Percentiles rank a stretch among this genome's conserved stretches.
phyloP scores from a whole-genome alignment of 495 filamentous ascomycete species.

The Emericellopsis terricola region DNA sequence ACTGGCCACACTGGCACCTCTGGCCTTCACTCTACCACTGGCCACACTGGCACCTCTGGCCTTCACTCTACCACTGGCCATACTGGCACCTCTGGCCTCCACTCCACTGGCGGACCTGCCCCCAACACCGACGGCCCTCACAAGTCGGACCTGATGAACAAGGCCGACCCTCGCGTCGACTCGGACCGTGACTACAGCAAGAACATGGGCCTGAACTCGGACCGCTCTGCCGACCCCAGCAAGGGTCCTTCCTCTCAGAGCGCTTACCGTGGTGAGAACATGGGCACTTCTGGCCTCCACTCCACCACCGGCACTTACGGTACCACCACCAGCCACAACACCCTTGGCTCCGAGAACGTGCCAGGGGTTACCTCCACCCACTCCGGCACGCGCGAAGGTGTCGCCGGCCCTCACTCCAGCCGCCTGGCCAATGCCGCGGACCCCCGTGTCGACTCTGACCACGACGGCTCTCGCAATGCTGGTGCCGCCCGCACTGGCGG shows the following conservation, averaged over 20 bases:
- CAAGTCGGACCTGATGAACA: conserved; percentile 16
- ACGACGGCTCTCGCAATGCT: conserved; percentile 20
- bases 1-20: conserved; percentile 17
- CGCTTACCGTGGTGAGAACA: background rate
- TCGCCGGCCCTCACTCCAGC: conserved; percentile 12
- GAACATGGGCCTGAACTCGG: conserved; percentile 2
- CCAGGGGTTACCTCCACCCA: background rate
- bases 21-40: too few species aligned
- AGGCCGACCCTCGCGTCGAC: conserved; percentile 17
- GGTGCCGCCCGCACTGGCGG: conserved; percentile 9
- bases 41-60: background rate
- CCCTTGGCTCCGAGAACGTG: background rate
- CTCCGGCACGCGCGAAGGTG: background rate
- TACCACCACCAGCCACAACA: conserved; percentile 3
- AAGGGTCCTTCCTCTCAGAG: background rate
- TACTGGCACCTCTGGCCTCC: conserved; percentile 3
- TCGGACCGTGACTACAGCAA: conserved; percentile 7
- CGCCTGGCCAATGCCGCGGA: conserved; percentile 19
- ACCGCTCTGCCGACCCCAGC: conserved; percentile 8
- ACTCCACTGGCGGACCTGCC: conserved; percentile 1
- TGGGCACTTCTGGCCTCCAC: background rate
- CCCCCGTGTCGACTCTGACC: conserved; percentile 25
- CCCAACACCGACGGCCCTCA: conserved; percentile 15
- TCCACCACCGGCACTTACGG: conserved; percentile 10
- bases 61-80: conserved; percentile 18